Conservation (phyloP, 106 monocot species). For the Dioscorea dumetorum region DNA sequence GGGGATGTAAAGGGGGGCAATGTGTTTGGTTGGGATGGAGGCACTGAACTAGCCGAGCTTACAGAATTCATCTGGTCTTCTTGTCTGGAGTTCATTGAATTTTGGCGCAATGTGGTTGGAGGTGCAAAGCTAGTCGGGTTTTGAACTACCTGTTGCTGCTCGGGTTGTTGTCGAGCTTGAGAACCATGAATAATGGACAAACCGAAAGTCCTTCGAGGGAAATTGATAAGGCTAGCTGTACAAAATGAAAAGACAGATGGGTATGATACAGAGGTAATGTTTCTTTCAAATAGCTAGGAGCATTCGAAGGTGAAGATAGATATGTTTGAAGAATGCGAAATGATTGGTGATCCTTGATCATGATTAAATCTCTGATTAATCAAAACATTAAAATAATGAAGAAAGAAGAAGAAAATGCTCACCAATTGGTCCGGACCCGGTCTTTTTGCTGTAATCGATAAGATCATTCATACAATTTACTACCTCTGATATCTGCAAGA, state of each 20-base stretch:
- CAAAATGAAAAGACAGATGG: neutral
- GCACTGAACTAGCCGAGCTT: conserved; percentile 42
- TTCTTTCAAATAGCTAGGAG: too few species aligned
- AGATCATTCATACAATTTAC: conserved; percentile 93
- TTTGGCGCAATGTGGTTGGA: conserved; percentile 30
- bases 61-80: conserved; percentile 28
- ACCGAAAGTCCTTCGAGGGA: conserved; percentile 43
- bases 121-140: conserved; percentile 16
- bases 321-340: too few species aligned
- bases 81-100: conserved; percentile 48
- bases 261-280: too few species aligned
- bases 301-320: too few species aligned
- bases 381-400: neutral
- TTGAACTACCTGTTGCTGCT: conserved; percentile 45
- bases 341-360: too few species aligned
- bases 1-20: conserved; percentile 41
- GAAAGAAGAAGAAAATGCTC: conserved; percentile 4
- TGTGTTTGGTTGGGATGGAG: conserved; percentile 38
- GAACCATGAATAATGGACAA: conserved; percentile 27
- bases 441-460: conserved; percentile 85
- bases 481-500: conserved; percentile 77
- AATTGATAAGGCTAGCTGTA: conserved; percentile 70
- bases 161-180: conserved; percentile 28
- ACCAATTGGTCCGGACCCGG: conserved; percentile 80
- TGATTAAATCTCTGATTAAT: too few species aligned